Base-by-base conservation (phyloP, 2,329 filamentous ascomycete species). In the Exophiala mesophila region DNA sequence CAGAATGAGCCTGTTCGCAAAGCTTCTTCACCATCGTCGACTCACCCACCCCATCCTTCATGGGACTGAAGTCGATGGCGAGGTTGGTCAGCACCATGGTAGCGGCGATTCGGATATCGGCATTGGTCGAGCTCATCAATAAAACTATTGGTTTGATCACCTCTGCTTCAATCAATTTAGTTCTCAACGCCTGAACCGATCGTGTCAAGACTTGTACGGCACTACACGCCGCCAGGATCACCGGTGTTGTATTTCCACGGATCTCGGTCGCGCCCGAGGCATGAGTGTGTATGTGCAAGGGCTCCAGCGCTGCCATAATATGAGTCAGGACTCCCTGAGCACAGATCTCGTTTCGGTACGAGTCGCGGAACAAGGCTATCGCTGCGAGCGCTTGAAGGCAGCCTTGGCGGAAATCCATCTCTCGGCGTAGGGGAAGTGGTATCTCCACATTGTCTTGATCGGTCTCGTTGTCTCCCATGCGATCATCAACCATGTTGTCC, bases 41-140 rank as follows among this genome's bases (percentile, higher is more conserved):
- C 36, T 85, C 79, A 5, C 85, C 74, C 23, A 96, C 79, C 31
- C 81, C 72, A 80, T 88, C 81, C 63, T 87, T 82, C 79, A 96
- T 88, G 1, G 92, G 89, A 59, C 89, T 96, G 55, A 94, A 86
- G 50, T 94, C 87, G 34, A 88, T 72, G 4, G 94, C 77, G 36
- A 98, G 66, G 61, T 98, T 98, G 55, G 83, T 88, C 28, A 94
- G 77, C 5, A 84, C 82, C 24, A 85, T 82, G 0, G 88, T 94
- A 4, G 90, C 88, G 36, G 88, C 88, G 59, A 92, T 82, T 59
- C 89, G 84, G 3, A 97, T 82, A 39, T 90, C 81, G 21, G 87
- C 67, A 53, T 92, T 79, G 5, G 75, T 73, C 62, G 92, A 84
- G 44, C 74, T 79, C 51, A 97, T 72, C 33, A 96, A 78, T 20